Base-by-base conservation (phyloP, 1,284 basidiomycete species). In the Pseudozyma sp. region DNA sequence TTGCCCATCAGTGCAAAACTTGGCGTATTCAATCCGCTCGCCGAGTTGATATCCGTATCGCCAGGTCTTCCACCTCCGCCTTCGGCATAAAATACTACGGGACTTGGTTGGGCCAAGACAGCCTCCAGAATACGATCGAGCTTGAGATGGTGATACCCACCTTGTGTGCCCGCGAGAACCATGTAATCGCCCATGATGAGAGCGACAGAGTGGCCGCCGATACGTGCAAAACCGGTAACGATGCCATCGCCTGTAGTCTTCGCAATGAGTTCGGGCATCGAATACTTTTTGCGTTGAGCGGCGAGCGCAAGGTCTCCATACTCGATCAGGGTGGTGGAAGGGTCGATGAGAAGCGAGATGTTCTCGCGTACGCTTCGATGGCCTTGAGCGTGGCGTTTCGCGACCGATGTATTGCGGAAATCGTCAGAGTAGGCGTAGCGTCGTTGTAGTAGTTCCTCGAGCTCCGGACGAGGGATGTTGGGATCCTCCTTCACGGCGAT, bases 1-100 rank as follows among this genome's bases (percentile, higher is more conserved):
- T 45, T 42, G 1, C 68, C 76, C 57, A 79, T 61, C 34, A 79
- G 42, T n/a, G 63, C 66, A 49, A 79, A 79, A 43, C 64, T 67
- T 13, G 77, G 77, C 38, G 72, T 76, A 45, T 59, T 38, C 42
- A 79, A 45, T 25, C 76, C 72, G 5, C 58, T 56, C 2, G 34
- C 71, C 5, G 54, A 25, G 3, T 58, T 49, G 34, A 58, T 52
- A 50, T 76, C 76, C 11, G 74, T 63, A 49, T 79, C 78, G 1
- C 76, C 69, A 11, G 78, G 78, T 19, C 78, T 39, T 10, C 78
- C 78, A 3, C 78, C 78, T 6, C 78, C 78, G 0, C 78, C 78
- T 48, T 79, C 75, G 13, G 78, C 78, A 48, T 79, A 79, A 35
- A 79, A 51, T 25, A 79, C 59, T 13, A 79, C 13, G 3, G 78